A percentile compares a stretch with the other conserved stretches of the same genome.
These are phyloP conservation scores for Earliella scabrosa DNA, from an alignment of 1,284 basidiomycete species.

Conservation along the genomic window DNA sequence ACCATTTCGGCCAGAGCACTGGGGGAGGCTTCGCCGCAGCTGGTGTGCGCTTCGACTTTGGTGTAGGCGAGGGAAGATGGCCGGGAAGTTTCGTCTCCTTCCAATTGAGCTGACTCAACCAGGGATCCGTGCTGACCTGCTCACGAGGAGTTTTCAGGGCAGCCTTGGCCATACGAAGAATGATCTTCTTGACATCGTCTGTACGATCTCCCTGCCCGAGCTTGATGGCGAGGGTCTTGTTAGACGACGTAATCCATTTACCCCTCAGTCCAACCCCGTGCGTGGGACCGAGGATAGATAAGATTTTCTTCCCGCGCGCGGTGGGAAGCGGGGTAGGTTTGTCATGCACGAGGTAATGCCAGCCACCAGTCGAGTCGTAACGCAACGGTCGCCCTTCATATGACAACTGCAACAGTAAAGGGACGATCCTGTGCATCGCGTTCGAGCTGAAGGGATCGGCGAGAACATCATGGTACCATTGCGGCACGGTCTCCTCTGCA, in stretches of 20 bases:
- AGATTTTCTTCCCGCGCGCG: constrained; percentile 43
- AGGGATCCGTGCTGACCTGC: constrained; percentile 48
- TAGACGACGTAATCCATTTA: constrained; percentile 41
- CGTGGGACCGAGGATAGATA: constrained; percentile 45
- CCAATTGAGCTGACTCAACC: constrained; percentile 77
- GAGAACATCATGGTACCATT: constrained; percentile 78
- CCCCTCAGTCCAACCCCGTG: constrained; percentile 47
- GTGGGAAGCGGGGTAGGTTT: constrained; percentile 42
- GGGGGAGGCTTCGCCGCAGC: constrained; percentile 45
- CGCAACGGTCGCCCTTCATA: constrained; percentile 75
- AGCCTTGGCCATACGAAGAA: constrained; percentile 45
- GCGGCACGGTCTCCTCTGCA: constrained; percentile 46
- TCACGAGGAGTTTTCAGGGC: constrained; percentile 25
- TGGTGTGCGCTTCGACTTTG: constrained; percentile 27
- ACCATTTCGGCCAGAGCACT: constrained; percentile 90
- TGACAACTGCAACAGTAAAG: constrained; percentile 77
- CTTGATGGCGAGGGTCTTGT: constrained; percentile 46
- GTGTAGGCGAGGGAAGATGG: no score
- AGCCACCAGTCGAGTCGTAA: constrained; percentile 65
- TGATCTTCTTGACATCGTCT: constrained; percentile 32
- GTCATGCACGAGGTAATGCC: constrained; percentile 59
- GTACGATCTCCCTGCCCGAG: constrained; percentile 44
- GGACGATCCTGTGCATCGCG: constrained; percentile 70
- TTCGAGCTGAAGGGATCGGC: constrained; percentile 53
- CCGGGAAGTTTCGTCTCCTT: constrained; percentile 18